Percentiles rank a stretch among this genome's conserved stretches.
Conservation (phyloP, 2,329 filamentous ascomycete species). For the Fusarium transvaalense region DNA sequence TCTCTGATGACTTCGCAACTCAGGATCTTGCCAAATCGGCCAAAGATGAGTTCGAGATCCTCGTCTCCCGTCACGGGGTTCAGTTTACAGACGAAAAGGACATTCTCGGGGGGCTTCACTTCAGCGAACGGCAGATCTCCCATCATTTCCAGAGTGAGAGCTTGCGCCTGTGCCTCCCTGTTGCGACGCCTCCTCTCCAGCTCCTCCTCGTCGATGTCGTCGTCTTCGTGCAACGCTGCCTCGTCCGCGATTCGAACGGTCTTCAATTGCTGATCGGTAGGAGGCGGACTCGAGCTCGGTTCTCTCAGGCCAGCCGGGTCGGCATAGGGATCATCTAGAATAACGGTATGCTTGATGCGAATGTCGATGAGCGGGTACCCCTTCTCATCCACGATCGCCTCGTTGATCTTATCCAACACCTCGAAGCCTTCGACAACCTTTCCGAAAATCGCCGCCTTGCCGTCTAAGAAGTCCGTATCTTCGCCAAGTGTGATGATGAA, state of each 20-base stretch:
- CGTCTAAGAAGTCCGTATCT: slow-evolving; percentile 89
- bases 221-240: slow-evolving; percentile 81
- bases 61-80: slow-evolving; percentile 97
- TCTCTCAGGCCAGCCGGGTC: slow-evolving; percentile 83
- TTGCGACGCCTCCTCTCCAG: slow-evolving; percentile 84
- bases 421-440: slow-evolving; percentile 97
- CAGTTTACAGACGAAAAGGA: slow-evolving; percentile 97
- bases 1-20: slow-evolving; percentile 97
- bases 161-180: slow-evolving; percentile 91
- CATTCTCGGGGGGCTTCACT: slow-evolving; percentile 96
- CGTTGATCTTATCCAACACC: slow-evolving; percentile 91
- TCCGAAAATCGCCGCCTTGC: slow-evolving; percentile 94
- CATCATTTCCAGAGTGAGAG: slow-evolving; percentile 96
- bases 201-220: slow-evolving; percentile 79
- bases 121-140: slow-evolving; percentile 97
- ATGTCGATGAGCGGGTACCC: slow-evolving; percentile 94
- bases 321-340: slow-evolving; percentile 91
- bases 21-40: slow-evolving; percentile 93
- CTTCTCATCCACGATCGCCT: slow-evolving; percentile 85
- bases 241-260: slow-evolving; percentile 94
- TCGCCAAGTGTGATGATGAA: slow-evolving; percentile 94
- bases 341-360: slow-evolving; percentile 89
- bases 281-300: slow-evolving; percentile 82
- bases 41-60: slow-evolving; percentile 95
- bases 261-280: slow-evolving; percentile 85